Percentiles rank a stretch among this genome's conserved stretches.
Evolutionary conservation across 2,329 filamentous ascomycete genomes (phyloP).

Genomic region (Penicillium psychrosexuale): DNA sequence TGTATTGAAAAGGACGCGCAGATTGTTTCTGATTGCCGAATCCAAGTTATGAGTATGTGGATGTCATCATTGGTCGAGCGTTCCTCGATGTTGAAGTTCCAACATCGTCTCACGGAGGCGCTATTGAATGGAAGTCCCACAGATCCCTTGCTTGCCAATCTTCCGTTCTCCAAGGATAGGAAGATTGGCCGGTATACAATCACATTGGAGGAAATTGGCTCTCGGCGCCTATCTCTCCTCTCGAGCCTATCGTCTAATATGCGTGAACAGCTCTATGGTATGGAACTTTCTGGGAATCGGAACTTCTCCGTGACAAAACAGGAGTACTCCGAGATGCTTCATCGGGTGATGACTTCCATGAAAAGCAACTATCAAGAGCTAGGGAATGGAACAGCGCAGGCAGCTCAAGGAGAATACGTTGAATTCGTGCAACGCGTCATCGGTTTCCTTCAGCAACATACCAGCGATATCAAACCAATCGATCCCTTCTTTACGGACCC

Average conservation of each 20-base stretch:
- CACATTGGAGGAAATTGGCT: constrained; percentile 51
- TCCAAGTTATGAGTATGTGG: constrained; percentile 53
- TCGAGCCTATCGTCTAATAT: constrained; percentile 59
- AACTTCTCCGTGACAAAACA: constrained; percentile 38
- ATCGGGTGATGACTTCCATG: constrained; percentile 59
- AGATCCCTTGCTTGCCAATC: constrained; percentile 53
- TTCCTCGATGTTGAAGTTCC: constrained; percentile 59
- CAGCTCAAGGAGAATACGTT: constrained; percentile 54
- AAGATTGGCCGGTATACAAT: constrained; percentile 46
- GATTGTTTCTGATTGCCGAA: constrained; percentile 46
- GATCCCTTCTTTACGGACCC: constrained; percentile 61
- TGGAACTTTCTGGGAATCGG: constrained; percentile 31
- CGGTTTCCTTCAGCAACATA: constrained; percentile 59
- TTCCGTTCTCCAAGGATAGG: constrained; percentile 53
- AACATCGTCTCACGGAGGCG: constrained; percentile 55
- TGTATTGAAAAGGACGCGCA: constrained; percentile 43
- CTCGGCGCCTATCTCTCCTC: constrained; percentile 54
- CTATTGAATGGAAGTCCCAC: constrained; percentile 49
- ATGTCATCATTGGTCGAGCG: constrained; percentile 57
- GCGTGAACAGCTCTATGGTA: constrained; percentile 47
- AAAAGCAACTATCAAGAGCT: constrained; percentile 59
- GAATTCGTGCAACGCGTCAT: constrained; percentile 61
- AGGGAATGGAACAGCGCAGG: constrained; percentile 30
- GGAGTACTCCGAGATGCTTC: constrained; percentile 52
- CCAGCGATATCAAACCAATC: constrained; percentile 53